Evolutionary conservation across 179 eudicot species (phyloP).

Genomic region (Spinacia oleracea): DNA sequence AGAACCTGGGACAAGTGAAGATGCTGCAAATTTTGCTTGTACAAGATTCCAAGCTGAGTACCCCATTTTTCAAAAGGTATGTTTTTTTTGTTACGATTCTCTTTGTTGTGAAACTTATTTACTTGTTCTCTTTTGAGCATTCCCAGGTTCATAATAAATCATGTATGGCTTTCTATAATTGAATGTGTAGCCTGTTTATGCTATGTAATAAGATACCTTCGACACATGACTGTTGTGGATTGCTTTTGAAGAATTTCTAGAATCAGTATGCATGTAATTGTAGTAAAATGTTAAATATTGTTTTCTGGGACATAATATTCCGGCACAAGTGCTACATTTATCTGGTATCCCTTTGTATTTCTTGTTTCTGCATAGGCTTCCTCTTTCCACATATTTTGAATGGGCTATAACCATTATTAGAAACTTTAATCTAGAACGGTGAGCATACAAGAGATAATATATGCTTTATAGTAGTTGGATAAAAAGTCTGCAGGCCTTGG

Average conservation of each 20-base stretch:
- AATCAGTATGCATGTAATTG: not conserved
- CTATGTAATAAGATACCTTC: not conserved
- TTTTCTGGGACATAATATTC: too few relatives aligned
- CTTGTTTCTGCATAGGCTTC: not conserved
- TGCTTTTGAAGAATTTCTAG: not conserved
- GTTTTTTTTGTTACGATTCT: not conserved
- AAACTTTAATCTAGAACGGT: not conserved
- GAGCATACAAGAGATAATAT: not conserved
- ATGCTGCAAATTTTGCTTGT: constrained; percentile 75
- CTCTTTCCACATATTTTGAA: not conserved
- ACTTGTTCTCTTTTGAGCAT: not conserved
- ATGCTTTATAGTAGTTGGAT: not conserved
- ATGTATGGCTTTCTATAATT: not conserved
- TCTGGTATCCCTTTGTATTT: not conserved
- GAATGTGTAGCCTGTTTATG: not conserved
- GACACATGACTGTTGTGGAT: not conserved
- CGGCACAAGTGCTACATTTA: not conserved
- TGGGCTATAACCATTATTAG: not conserved
- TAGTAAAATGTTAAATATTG: not conserved
- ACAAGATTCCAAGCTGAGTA: constrained; percentile 80
- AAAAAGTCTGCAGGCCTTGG: not conserved
- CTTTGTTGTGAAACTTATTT: not conserved
- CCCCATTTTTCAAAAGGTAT: constrained; percentile 84
- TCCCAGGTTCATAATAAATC: not conserved
- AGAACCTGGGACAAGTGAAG: constrained; percentile 80